Base-by-base conservation (phyloP, 2,329 filamentous ascomycete species). In the Massarina eburnea region DNA sequence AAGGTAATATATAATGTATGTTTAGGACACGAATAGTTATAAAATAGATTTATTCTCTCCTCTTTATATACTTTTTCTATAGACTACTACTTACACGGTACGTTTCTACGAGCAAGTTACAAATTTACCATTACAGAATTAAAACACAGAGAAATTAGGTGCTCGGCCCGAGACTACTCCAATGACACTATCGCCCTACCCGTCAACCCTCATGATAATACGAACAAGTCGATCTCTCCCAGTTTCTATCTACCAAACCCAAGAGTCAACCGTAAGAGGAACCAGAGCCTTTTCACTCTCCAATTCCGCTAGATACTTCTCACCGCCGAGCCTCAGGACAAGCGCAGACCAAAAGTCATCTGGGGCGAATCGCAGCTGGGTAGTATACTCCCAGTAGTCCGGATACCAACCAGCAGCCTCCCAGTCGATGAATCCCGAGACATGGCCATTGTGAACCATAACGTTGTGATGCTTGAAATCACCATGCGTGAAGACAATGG, bases 401-500 rank as follows among this genome's bases (percentile, higher is more conserved):
- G 54, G 57, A 48, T 59, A 59, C 54, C 54, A 59, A 30, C 57
- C 55, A 12, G 55, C 52, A 48, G 41, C 48, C 40, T 58, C 56
- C 56, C 56, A 58, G 43, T 57, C 57, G n/a, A 59, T 20, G 43
- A 57, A 43, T 14, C 37, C 55, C 17, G 49, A 43, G 15, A 59
- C 44, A 35, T 49, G 52, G 32, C 56, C 51, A 48, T 55, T 38
- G 10, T 40, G 33, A 39, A 58, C 49, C 41, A 61, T 52, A 18
- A 61, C 52, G 38, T 61, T 61, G 38, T 55, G 49, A 43, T 43
- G 49, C 34, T 51, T 49, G 19, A 58, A 38, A 32, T 61, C 58
- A 14, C 52, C 58, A 54, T 61, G 56, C 21, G 52, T 58, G 34
- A 58, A 71, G 26, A 57, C 47, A n/a, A 60, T 58, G 6, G 41